Percentiles rank a stretch among this genome's conserved stretches.
phyloP scores from a whole-genome alignment of 176 grass and related monocot genomes.

The Sorghum bicolor region DNA sequence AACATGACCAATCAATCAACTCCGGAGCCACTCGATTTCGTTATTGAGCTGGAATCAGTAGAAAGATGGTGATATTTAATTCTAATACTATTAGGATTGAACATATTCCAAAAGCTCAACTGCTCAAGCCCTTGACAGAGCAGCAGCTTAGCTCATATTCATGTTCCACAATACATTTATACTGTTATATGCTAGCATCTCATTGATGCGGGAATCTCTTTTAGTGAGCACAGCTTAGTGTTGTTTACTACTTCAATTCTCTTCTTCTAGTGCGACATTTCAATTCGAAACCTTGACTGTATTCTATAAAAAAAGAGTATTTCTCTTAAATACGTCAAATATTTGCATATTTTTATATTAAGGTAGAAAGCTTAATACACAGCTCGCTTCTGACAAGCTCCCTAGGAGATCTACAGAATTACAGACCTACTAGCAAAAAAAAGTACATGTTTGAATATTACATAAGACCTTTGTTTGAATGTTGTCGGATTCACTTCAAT shows the following conservation, averaged over 20 bases:
- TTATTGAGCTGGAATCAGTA: conserved; percentile 42
- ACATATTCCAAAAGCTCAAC: conserved; percentile 14
- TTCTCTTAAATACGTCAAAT: no score
- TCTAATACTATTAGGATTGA: conserved; percentile 19
- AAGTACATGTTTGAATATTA: no score
- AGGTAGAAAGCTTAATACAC: no score
- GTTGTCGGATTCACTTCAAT: no score
- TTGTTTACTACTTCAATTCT: neutral
- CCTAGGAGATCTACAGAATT: no score
- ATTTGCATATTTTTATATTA: no score
- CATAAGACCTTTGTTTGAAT: no score
- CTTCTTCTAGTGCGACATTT: neutral
- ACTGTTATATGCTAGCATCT: neutral
- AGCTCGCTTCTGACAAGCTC: no score
- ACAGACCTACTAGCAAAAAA: no score
- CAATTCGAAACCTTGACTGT: neutral
- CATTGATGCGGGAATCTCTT: conserved; percentile 6
- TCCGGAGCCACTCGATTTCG: conserved; percentile 32
- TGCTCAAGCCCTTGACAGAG: conserved; percentile 16
- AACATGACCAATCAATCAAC: conserved; percentile 47
- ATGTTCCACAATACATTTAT: conserved; percentile 6
- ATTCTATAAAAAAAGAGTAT: neutral
- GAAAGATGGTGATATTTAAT: conserved; percentile 13
- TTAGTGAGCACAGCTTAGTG: neutral
- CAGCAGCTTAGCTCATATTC: neutral